Percentiles rank a stretch among this genome's conserved stretches.
Conservation (phyloP, 2,329 filamentous ascomycete genomes). For the Helotiales sp. region DNA sequence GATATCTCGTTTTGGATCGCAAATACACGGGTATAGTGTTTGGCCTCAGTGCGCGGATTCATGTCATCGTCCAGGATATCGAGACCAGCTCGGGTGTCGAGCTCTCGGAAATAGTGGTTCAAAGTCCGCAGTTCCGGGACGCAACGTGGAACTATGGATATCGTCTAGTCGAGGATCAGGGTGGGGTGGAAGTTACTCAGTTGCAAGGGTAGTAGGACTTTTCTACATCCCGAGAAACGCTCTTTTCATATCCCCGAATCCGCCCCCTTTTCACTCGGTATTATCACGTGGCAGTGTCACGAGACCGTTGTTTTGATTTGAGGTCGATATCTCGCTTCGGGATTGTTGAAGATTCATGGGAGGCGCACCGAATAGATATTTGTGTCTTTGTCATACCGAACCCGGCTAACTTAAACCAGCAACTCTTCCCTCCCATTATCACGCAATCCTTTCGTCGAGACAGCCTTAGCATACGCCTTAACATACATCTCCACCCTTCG, state of each 20-base stretch:
- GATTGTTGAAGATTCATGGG: background rate
- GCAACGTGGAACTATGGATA: conserved; percentile 90
- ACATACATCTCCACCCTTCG: conserved; percentile 69
- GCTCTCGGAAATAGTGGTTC: conserved; percentile 77
- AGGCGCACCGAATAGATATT: background rate
- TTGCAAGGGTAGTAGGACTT: conserved; percentile 66
- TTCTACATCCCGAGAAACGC: conserved; percentile 10
- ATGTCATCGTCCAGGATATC: conserved; percentile 63
- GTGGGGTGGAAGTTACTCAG: conserved; percentile 83
- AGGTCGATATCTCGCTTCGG: background rate
- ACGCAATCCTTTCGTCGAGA: conserved; percentile 89
- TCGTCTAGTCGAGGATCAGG: conserved; percentile 68
- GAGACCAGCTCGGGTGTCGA: conserved; percentile 66
- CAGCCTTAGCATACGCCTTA: conserved; percentile 83
- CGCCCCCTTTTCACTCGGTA: conserved; percentile 14
- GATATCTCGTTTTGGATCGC: conserved; percentile 92
- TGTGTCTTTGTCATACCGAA: background rate
- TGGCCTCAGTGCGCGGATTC: conserved; percentile 70
- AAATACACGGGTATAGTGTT: conserved; percentile 78
- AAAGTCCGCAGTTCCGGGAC: conserved; percentile 87
- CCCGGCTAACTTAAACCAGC: conserved; percentile 19
- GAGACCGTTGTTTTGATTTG: background rate
- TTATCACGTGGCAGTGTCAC: conserved; percentile 25
- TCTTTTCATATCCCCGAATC: conserved; percentile 5
- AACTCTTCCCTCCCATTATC: conserved; percentile 50